Evolutionary conservation across 1,139 yeast genomes (phyloP).

Genomic region (Protomyces lactucae-debilis): DNA sequence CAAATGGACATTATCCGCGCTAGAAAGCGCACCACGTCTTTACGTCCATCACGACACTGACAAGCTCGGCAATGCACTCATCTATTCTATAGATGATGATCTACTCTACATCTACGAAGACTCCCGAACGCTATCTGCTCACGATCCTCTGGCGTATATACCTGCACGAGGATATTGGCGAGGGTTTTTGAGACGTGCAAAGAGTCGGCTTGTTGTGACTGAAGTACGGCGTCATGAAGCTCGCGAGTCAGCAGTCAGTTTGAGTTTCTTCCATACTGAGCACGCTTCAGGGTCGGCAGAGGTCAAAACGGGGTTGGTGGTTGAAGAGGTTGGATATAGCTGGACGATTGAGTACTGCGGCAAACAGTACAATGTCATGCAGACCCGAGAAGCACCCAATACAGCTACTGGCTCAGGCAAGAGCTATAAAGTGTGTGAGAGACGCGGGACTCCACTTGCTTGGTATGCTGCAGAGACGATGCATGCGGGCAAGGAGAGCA

Average conservation of each 20-base stretch:
- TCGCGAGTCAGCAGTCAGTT: background rate
- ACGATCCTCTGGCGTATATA: background rate
- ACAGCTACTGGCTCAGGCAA: background rate
- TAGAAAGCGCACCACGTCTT: background rate
- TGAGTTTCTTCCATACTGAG: background rate
- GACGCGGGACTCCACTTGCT: background rate
- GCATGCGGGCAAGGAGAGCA: too few relatives aligned
- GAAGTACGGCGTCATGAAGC: background rate
- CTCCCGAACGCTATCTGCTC: background rate
- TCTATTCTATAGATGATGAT: background rate
- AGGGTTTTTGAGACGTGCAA: background rate
- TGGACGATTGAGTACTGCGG: background rate
- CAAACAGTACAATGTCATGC: background rate
- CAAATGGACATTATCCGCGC: background rate
- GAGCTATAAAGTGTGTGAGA: background rate
- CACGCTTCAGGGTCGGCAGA: background rate
- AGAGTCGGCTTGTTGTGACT: background rate
- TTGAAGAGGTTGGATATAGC: background rate
- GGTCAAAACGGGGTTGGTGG: background rate
- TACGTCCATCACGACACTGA: background rate
- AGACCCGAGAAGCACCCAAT: background rate
- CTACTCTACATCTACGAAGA: background rate
- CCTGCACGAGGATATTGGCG: background rate
- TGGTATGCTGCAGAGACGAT: background rate
- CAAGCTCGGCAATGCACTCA: background rate